phyloP scores from a whole-genome alignment of 306 rosid genomes.

The Rosa multiflora region DNA sequence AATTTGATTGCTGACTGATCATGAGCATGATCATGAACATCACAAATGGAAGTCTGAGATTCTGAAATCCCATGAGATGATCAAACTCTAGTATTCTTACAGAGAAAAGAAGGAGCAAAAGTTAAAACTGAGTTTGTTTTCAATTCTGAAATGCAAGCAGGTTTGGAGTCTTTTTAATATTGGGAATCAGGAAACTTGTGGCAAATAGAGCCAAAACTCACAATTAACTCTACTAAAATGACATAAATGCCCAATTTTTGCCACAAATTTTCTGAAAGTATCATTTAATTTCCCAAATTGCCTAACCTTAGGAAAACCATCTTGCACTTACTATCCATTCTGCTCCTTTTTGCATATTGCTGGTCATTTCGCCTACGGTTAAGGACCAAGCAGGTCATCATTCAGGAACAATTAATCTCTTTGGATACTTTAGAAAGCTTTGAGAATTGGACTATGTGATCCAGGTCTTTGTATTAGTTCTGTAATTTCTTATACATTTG shows the following conservation, averaged over 20 bases:
- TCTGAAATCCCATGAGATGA: constrained; percentile 49
- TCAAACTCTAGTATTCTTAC: constrained; percentile 13
- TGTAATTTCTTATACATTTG: not conserved
- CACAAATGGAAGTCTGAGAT: constrained; percentile 43
- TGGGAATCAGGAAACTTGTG: constrained; percentile 37
- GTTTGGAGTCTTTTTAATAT: constrained; percentile 34
- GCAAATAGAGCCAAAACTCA: constrained; percentile 44
- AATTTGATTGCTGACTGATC: constrained; percentile 49
- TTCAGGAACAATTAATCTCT: no score
- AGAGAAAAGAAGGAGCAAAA: constrained; percentile 22
- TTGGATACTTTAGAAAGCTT: not conserved
- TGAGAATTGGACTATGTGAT: constrained; percentile 1
- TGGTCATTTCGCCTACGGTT: not conserved
- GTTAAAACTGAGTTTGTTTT: constrained; percentile 30
- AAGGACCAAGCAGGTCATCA: no score
- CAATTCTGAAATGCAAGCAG: constrained; percentile 23
- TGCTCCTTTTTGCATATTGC: not conserved
- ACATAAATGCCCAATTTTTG: constrained; percentile 45
- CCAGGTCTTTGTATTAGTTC: constrained; percentile 6
- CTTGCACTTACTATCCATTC: constrained; percentile 10
- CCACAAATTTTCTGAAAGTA: constrained; percentile 19
- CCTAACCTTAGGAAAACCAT: not conserved
- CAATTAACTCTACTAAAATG: constrained; percentile 40
- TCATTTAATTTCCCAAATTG: constrained; percentile 22
- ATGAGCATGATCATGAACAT: constrained; percentile 47